These are phyloP conservation scores for Tetrapisispora fleetii DNA, from an alignment of 805 yeast genomes.

Conservation along the genomic window DNA sequence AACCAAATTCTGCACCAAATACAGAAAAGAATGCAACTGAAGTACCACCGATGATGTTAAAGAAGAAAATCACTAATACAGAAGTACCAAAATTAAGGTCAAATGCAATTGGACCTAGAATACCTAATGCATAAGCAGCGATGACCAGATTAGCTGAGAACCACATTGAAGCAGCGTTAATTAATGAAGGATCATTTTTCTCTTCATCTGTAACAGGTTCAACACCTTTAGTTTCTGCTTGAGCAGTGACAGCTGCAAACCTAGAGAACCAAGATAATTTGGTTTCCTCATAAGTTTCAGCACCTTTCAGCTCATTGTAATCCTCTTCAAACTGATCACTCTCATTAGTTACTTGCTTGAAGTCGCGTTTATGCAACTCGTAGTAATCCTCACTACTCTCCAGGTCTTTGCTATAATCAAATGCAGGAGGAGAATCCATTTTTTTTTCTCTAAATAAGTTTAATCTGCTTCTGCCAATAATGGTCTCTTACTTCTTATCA, in stretches of 20 bases:
- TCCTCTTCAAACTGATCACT: conserved; percentile 3
- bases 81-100: conserved; percentile 36
- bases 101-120: conserved; percentile 52
- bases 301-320: conserved; percentile 2
- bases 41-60: conserved; percentile 44
- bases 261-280: conserved; percentile 18
- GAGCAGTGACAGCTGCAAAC: conserved; percentile 17
- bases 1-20: conserved; percentile 77
- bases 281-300: conserved; percentile 5
- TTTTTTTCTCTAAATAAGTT: not conserved
- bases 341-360: not conserved
- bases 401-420: not conserved
- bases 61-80: conserved; percentile 11
- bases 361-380: conserved; percentile 3
- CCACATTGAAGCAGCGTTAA: conserved; percentile 82
- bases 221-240: conserved; percentile 63
- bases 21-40: conserved; percentile 77
- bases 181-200: conserved; percentile 53
- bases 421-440: not conserved
- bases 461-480: too few species aligned
- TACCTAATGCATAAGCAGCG: conserved; percentile 74
- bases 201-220: conserved; percentile 73
- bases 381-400: not conserved
- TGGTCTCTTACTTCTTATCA: too few species aligned
- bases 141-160: conserved; percentile 80